Evolutionary conservation across 148 eudicot species (phyloP), one percentile per base, ranked within the genome.

Genomic region (Rhododendron ovatum): DNA sequence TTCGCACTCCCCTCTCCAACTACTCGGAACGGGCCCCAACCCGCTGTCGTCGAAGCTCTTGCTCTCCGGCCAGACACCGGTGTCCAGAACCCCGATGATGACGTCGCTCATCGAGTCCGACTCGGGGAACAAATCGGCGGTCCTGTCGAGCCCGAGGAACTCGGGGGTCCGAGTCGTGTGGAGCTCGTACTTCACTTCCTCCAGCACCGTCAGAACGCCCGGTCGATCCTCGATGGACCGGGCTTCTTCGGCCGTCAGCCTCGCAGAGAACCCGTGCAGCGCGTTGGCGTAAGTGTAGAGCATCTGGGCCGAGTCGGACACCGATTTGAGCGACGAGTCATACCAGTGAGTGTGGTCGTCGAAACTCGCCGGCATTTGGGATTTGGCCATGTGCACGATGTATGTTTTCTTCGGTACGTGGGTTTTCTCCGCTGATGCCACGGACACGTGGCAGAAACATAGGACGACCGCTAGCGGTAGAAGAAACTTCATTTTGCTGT

Each of bases 51-150:
- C 89, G 73, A 80, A 90, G 84, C 93, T 90, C 89, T 69, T 87
- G 55, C 89, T 88, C 51, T 90, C 93, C 20, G 93, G 93, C 92
- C 92, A 91, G 48, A 90, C 89, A 0, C 93, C 93, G 2, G 93
- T 91, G 41, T 91, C 93, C 28, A 91, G 51, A 37, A 91, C 91
- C 13, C 93, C 93, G 5, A 91, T 81, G 1, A 91, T 63, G 10
- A 91, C 92, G 24, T 90, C 92, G 48, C 91, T 84, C 35, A 33
- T 86, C 1, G 89, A 80, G 77, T 63, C 65, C 0, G 90, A 90
- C 55, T 87, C 51, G 1, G 91, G 91, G 63, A 90, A 87, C 83
- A 88, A 17, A 41, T 85, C 88, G 0, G 86, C 73, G 84, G 41
- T 88, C 81, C 77, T 75, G 41, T 90, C 91, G 12, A 91, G 86